Evolutionary conservation across 305 asterid species (phyloP), one percentile per base, ranked within the genome.

Genomic region (Andrographis paniculata): DNA sequence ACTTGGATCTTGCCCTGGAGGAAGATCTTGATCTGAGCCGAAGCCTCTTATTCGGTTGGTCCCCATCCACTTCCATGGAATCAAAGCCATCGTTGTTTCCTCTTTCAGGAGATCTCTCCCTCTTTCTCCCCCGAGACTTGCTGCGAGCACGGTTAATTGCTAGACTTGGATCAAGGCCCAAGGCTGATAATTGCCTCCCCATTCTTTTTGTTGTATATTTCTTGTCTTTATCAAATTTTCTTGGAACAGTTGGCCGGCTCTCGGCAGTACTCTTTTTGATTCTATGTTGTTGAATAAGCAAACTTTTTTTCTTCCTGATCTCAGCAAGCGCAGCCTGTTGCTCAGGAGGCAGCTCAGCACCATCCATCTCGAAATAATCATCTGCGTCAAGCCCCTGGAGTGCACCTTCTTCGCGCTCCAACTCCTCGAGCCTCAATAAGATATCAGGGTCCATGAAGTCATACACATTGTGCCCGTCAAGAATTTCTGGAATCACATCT

Each of bases 391-490:
- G 67, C 17, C 84, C 94, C 42, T 82, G 96, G 20, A 69, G 88
- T 47, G 59, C 74, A 35, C 82, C 73, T 64, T 85, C 98, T 66
- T 85, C 94, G 21, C 71, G 65, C 65, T 89, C 98, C 74, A 89
- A 69, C 59, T 89, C 96, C 70, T 89, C 96, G 11, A 86, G 88
- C 66, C 95, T 76, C 59, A 63, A 67, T 64, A 86, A 46, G 56
- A 89, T 78, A 65, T 89, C 98, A 20, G 98, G 96, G 62, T 86
- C 94, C 9, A 89, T 67, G 50, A 89, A 89, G 69, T 89, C 95
- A 10, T 70, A 77, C 15, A 89, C 98, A 48, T 89, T 89, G 78
- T 89, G 98, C 19, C 98, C 98, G 45, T 86, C 92, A 27, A 82
- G 75, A 58, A 89, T 74, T 66, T 89, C 96, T 0, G 96, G 95